Evolutionary conservation across 768 basidiomycete genomes (phyloP), one percentile per base, ranked within the genome.

Genomic region (Lepiota subincarnata): DNA sequence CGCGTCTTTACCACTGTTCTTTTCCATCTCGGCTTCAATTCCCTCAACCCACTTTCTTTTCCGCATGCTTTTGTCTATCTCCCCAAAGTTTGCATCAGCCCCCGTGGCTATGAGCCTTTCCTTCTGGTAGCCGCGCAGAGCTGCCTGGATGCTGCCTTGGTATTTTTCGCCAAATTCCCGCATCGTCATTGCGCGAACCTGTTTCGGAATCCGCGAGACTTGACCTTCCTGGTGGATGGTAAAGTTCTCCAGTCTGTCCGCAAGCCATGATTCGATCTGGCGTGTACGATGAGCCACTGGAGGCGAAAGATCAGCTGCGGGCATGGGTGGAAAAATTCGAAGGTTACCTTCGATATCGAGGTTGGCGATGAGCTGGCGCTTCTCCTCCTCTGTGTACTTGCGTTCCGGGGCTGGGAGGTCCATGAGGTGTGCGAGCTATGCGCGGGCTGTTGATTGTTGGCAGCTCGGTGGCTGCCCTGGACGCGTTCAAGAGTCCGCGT

Each of bases 131-230:
- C 84, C 88, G 55, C 82, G 75, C 55, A 89, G 67, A 37, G 86
- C 86, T 7, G 79, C 80, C 62, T 89, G 86, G 20, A 89, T 72
- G 60, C 89, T 84, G 2, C 87, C 89, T 48, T 84, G 75, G 68
- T 90, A 91, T 63, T 86, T 88, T 55, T 82, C 80, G 14, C 82
- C 84, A 66, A 92, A 89, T 40, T 90, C 88, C 57, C 80, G 80
- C 78, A 92, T 82, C 12, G 82, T 80, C 66, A 91, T 82, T 24
- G 70, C 70, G 31, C 87, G 80, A 34, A 92, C 83, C 58, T 84
- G 80, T 60, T 83, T 87, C 0, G 89, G 89, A 28, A 91, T 87
- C 47, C 85, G 81, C 14, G 78, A 79, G 2, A 91, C 80, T 53
- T 83, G 83, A 0, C 82, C 82, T 62, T 91, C 87, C 63, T 89